Evolutionary conservation across 768 basidiomycete genomes (phyloP).

Genomic region (Mycena capillaripes): DNA sequence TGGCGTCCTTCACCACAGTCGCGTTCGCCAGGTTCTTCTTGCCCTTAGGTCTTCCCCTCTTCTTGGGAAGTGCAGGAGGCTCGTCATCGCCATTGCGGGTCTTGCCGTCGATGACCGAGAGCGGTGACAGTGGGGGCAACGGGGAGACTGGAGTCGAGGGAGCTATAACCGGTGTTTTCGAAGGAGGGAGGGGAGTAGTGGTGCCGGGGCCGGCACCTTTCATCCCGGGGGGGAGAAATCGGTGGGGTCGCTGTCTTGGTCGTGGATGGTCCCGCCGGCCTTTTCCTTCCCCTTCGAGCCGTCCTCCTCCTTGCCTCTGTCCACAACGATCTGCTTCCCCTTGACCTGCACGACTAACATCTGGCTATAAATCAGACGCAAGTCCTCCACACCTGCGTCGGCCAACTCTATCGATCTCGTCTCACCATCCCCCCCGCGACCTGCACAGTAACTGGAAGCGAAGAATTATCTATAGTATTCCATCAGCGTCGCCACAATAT

Average conservation of each 20-base stretch:
- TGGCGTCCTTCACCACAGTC: too few species aligned
- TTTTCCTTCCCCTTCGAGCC: not conserved
- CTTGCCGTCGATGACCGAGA: not conserved
- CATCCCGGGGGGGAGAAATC: not conserved
- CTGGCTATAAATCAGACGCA: not conserved
- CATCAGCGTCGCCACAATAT: not conserved
- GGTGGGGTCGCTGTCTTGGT: not conserved
- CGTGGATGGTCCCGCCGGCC: too few species aligned
- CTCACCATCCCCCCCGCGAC: not conserved
- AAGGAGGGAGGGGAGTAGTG: not conserved
- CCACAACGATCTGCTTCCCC: not conserved
- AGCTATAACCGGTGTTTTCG: not conserved
- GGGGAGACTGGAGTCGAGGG: not conserved
- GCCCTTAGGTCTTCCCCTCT: not conserved
- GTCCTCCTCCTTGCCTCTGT: not conserved
- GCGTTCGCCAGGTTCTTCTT: not conserved
- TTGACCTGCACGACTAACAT: not conserved
- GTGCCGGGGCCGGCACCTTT: not conserved
- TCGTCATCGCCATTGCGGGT: not conserved
- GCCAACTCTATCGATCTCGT: not conserved
- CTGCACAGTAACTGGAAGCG: not conserved
- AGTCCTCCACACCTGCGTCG: not conserved
- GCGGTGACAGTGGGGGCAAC: not conserved
- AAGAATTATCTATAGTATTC: not conserved
- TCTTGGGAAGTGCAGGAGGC: not conserved